Conservation (phyloP, 139 green algal species). For the Mesostigma viride region DNA sequence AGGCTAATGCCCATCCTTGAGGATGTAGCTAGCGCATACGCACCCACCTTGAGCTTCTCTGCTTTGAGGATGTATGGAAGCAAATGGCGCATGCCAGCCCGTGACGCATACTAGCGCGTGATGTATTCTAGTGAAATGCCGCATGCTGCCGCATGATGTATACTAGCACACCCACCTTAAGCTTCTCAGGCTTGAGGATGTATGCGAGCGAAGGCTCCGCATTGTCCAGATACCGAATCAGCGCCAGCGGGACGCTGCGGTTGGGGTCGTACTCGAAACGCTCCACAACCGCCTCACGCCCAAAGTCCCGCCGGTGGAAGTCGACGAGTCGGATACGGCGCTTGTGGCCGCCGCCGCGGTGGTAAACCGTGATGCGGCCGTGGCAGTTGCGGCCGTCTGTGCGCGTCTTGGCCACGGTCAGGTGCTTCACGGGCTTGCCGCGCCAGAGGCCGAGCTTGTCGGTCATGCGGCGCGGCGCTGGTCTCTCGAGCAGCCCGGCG, state of each 20-base stretch:
- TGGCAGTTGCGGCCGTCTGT: slow-evolving; percentile 26
- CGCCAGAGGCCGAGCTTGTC: slow-evolving; percentile 21
- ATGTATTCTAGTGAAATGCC: too few species aligned
- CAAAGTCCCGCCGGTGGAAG: slow-evolving; percentile 36
- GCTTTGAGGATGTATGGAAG: too few species aligned
- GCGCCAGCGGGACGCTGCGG: slow-evolving; percentile 67
- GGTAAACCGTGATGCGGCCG: slow-evolving; percentile 27
- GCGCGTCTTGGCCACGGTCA: slow-evolving; percentile 14
- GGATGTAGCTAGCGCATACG: too few species aligned
- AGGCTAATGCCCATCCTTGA: too few species aligned
- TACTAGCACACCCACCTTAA: too few species aligned
- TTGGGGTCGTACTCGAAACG: slow-evolving; percentile 91
- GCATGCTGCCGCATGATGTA: too few species aligned
- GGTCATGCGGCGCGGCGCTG: too few species aligned
- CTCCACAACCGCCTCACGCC: slow-evolving; percentile 48
- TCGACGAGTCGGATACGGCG: slow-evolving; percentile 59
- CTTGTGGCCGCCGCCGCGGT: slow-evolving; percentile 51
- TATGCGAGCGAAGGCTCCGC: slow-evolving; percentile 9
- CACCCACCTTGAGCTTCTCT: too few species aligned
- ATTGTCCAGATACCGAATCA: slow-evolving; percentile 50
- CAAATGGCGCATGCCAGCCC: too few species aligned
- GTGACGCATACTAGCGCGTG: too few species aligned
- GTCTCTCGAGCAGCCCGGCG: too few species aligned
- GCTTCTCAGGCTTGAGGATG: background rate
- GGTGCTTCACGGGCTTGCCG: slow-evolving; percentile 19